A percentile compares a stretch with the other conserved stretches of the same genome.
Evolutionary conservation across 2,329 filamentous ascomycete genomes (phyloP).

Genomic region (Xylaria multiplex): DNA sequence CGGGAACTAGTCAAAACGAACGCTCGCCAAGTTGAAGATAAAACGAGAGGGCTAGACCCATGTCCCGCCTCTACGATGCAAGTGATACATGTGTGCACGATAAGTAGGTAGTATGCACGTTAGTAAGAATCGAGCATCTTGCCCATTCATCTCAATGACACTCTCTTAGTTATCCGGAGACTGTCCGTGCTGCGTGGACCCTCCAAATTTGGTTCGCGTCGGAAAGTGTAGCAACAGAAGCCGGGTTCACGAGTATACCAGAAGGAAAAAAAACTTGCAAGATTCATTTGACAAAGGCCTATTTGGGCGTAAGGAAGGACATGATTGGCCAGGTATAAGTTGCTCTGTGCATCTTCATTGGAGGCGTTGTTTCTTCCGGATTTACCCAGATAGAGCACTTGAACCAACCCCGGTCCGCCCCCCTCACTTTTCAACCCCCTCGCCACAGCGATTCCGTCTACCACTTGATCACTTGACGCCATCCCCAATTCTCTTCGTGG

Average conservation of each 20-base stretch:
- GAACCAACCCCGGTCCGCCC: slow-evolving; percentile 10
- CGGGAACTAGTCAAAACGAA: background rate
- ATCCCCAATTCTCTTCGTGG: slow-evolving; percentile 11
- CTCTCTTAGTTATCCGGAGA: slow-evolving; percentile 3
- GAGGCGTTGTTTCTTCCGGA: slow-evolving; percentile 37
- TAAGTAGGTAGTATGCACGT: slow-evolving; percentile 9
- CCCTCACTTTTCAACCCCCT: slow-evolving; percentile 17
- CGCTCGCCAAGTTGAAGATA: background rate
- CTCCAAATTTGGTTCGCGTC: slow-evolving; percentile 6
- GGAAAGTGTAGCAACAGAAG: slow-evolving; percentile 24
- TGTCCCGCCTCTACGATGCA: slow-evolving; percentile 5
- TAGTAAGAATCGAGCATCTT: slow-evolving; percentile 12
- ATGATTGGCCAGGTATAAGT: slow-evolving; percentile 28
- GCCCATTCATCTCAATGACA: background rate
- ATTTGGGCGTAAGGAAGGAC: slow-evolving; percentile 10
- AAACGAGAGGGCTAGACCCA: background rate
- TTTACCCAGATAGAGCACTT: slow-evolving; percentile 37
- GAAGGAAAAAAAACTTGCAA: slow-evolving; percentile 5
- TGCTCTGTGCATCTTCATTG: slow-evolving; percentile 26
- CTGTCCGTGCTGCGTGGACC: background rate
- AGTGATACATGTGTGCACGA: slow-evolving; percentile 14
- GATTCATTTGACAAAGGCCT: slow-evolving; percentile 20
- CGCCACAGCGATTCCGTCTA: slow-evolving; percentile 11
- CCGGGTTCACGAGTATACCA: slow-evolving; percentile 23
- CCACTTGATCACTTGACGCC: slow-evolving; percentile 10